Conservation (phyloP, 1,284 basidiomycete genomes). For the Heimioporus punctisporus region DNA sequence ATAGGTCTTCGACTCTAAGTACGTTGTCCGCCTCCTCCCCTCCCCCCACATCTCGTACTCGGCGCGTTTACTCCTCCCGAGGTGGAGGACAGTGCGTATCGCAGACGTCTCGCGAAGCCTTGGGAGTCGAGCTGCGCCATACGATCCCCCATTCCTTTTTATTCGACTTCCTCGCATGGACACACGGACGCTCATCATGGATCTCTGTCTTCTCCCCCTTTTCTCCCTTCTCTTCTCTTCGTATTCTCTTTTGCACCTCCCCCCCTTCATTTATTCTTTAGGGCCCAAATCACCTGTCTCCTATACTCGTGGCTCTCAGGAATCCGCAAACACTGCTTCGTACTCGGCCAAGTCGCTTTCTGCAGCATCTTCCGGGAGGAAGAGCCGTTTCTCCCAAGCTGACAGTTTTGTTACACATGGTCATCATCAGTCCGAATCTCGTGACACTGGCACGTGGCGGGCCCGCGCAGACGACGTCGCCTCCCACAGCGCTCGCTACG, state of each 20-base stretch:
- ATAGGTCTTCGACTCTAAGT: constrained; percentile 62
- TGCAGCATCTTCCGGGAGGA: constrained; percentile 14
- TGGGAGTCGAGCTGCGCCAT: constrained; percentile 49
- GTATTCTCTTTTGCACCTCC: constrained; percentile 34
- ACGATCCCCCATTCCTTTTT: constrained; percentile 42
- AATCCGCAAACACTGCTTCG: constrained; percentile 10
- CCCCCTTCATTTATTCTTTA: constrained; percentile 48
- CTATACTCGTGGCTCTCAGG: constrained; percentile 28
- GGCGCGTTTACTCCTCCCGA: constrained; percentile 47
- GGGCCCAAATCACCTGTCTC: constrained; percentile 51
- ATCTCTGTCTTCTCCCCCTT: constrained; percentile 36
- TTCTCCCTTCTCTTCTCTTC: constrained; percentile 33
- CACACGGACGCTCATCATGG: constrained; percentile 60
- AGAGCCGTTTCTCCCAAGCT: constrained; percentile 27
- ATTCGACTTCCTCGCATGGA: constrained; percentile 48
- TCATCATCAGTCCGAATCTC: constrained; percentile 11
- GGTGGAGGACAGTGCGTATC: constrained; percentile 47
- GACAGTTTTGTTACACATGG: constrained; percentile 10
- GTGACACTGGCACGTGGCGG: constrained; percentile 15
- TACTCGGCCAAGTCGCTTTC: constrained; percentile 11
- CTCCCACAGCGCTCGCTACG: constrained; percentile 11
- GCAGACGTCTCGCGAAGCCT: constrained; percentile 52
- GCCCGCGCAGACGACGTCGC: constrained; percentile 19
- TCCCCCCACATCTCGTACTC: constrained; percentile 43
- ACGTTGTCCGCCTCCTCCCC: constrained; percentile 75